Evolutionary conservation across 805 yeast genomes (phyloP).

Genomic region (Hanseniaspora osmophila): DNA sequence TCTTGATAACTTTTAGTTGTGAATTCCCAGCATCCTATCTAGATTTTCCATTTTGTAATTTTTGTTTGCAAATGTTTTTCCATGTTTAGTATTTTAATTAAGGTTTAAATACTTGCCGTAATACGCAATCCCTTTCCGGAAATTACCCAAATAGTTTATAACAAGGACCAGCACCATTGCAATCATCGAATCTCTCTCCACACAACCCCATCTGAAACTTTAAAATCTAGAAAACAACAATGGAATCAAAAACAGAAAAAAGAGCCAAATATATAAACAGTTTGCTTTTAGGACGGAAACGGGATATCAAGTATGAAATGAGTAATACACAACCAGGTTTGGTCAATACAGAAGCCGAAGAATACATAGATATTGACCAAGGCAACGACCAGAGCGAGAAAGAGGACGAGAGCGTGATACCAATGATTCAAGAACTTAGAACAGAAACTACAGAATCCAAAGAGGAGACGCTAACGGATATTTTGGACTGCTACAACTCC

Average conservation of each 20-base stretch:
- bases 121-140: no score
- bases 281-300: neutral
- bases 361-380: neutral
- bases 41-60: no score
- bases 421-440: neutral
- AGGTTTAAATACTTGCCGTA: no score
- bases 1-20: no score
- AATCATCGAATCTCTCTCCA: neutral
- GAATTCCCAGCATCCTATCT: no score
- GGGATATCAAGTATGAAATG: neutral
- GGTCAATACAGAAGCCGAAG: neutral
- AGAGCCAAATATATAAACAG: neutral
- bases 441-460: neutral
- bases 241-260: neutral
- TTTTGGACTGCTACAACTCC: neutral
- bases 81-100: no score
- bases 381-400: slow-evolving; percentile 2
- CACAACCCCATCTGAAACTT: neutral
- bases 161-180: neutral
- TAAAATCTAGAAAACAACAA: neutral
- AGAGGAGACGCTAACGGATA: neutral
- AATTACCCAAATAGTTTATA: no score
- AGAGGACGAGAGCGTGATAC: neutral
- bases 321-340: neutral
- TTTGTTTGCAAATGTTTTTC: no score